phyloP scores from a whole-genome alignment of 805 yeast species.

The Myxozyma vanderwaltii region DNA sequence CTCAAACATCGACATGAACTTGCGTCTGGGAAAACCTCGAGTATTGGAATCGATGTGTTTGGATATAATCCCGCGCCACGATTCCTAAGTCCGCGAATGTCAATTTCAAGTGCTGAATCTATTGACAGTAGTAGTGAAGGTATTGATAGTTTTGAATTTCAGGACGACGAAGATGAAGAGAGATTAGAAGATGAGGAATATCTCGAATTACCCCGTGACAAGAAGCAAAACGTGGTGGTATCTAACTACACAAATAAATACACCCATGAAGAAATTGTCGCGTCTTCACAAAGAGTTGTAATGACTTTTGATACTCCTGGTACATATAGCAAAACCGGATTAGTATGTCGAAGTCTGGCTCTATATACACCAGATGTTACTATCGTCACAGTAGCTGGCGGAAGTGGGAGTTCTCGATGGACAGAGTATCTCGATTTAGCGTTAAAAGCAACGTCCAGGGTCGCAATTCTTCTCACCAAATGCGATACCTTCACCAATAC shows the following conservation, averaged over 20 bases:
- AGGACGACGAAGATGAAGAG: slow-evolving; percentile 7
- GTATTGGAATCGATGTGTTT: slow-evolving; percentile 29
- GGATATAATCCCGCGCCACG: slow-evolving; percentile 19
- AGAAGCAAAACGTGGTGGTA: slow-evolving; percentile 1
- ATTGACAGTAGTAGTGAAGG: slow-evolving; percentile 4
- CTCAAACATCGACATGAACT: slow-evolving; percentile 32
- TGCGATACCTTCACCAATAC: slow-evolving; percentile 20
- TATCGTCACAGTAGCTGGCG: slow-evolving; percentile 15
- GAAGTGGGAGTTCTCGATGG: slow-evolving; percentile 19
- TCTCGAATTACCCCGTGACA: neutral
- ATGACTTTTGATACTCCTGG: slow-evolving; percentile 34
- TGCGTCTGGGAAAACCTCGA: slow-evolving; percentile 26
- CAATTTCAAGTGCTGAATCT: neutral
- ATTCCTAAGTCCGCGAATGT: neutral
- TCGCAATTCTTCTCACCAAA: slow-evolving; percentile 28
- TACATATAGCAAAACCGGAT: slow-evolving; percentile 16
- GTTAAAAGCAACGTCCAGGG: slow-evolving; percentile 18
- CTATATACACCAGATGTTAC: slow-evolving; percentile 28
- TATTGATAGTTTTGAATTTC: neutral
- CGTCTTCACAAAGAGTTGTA: slow-evolving; percentile 25
- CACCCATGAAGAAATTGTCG: slow-evolving; percentile 28
- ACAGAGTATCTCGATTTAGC: slow-evolving; percentile 25
- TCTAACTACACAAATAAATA: slow-evolving; percentile 26
- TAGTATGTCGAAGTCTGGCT: slow-evolving; percentile 22
- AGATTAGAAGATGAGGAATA: neutral